Conservation (phyloP, 2,329 filamentous ascomycete genomes). For the Penicillium brevicompactum region DNA sequence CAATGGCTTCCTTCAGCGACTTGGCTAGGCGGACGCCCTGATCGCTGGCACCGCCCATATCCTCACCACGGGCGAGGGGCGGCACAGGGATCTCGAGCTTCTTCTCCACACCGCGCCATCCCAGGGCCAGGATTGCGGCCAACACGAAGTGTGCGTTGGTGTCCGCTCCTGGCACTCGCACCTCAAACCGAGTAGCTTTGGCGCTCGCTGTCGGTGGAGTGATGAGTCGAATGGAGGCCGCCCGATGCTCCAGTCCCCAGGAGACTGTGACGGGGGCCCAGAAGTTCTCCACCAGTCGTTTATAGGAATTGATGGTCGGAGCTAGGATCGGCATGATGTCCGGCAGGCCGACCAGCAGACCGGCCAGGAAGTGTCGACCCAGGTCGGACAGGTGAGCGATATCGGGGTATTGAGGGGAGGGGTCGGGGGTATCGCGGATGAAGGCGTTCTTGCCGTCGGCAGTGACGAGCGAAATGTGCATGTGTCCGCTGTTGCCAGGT, state of each 20-base stretch:
- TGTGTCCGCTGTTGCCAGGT: conserved; percentile 93
- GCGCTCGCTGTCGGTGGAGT: conserved; percentile 82
- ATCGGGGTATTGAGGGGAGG: conserved; percentile 71
- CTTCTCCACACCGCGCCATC: conserved; percentile 90
- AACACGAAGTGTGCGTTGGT: conserved; percentile 87
- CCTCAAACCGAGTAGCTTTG: conserved; percentile 86
- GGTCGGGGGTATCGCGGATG: conserved; percentile 70
- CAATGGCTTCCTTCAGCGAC: conserved; percentile 80
- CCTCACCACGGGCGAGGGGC: conserved; percentile 81
- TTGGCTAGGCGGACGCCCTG: conserved; percentile 78
- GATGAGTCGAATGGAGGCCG: conserved; percentile 86
- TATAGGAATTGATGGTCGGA: conserved; percentile 96
- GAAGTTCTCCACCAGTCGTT: conserved; percentile 96
- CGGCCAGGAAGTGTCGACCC: conserved; percentile 90
- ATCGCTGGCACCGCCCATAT: conserved; percentile 72
- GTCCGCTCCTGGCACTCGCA: conserved; percentile 92
- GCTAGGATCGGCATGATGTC: conserved; percentile 95
- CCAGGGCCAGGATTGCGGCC: conserved; percentile 80
- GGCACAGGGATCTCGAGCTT: conserved; percentile 81
- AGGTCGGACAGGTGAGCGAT: conserved; percentile 80
- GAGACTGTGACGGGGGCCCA: conserved; percentile 98
- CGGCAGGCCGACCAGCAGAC: conserved; percentile 82
- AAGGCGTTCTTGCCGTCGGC: conserved; percentile 82
- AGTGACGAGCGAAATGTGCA: conserved; percentile 88
- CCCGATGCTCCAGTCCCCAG: conserved; percentile 94